Conservation (phyloP, 1,284 basidiomycete genomes). For the Cryptococcus maquisensis region DNA sequence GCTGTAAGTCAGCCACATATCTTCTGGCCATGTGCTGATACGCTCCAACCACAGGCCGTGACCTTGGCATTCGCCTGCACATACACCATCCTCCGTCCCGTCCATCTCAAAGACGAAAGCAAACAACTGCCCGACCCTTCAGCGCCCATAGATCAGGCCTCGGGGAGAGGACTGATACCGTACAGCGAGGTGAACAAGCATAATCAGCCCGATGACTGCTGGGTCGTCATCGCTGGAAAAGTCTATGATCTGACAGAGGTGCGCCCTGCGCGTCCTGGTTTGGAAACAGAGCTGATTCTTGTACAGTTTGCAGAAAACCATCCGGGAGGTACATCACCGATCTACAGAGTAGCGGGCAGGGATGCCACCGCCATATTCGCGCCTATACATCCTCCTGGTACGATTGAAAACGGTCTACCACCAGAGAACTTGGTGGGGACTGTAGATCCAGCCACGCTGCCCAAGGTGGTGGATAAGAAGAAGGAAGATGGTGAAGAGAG, state of each 20-base stretch:
- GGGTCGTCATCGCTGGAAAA: slow-evolving; percentile 46
- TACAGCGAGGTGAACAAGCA: slow-evolving; percentile 44
- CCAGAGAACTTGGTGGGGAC: slow-evolving; percentile 24
- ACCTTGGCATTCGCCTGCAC: slow-evolving; percentile 9
- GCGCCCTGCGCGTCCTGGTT: slow-evolving; percentile 2
- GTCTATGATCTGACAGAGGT: slow-evolving; percentile 48
- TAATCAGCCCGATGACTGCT: slow-evolving; percentile 37
- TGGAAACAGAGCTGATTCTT: neutral
- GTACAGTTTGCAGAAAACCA: slow-evolving; percentile 41
- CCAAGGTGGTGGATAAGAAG: slow-evolving; percentile 13
- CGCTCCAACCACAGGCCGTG: neutral
- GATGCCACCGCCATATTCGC: slow-evolving; percentile 43
- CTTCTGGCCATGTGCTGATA: neutral
- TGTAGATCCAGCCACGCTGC: slow-evolving; percentile 34
- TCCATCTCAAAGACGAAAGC: slow-evolving; percentile 14
- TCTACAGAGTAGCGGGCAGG: slow-evolving; percentile 41
- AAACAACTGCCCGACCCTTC: slow-evolving; percentile 16
- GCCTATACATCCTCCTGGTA: slow-evolving; percentile 46
- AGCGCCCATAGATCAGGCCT: slow-evolving; percentile 16
- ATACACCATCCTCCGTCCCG: slow-evolving; percentile 6
- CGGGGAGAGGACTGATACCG: slow-evolving; percentile 28
- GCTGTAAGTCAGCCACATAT: neutral
- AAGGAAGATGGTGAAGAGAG: slow-evolving; percentile 18
- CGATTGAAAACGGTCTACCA: slow-evolving; percentile 43
- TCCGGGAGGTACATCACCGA: slow-evolving; percentile 41